A percentile compares a stretch with the other conserved stretches of the same genome.
phyloP scores from a whole-genome alignment of 345 rosid genomes.

The Salix udensis region DNA sequence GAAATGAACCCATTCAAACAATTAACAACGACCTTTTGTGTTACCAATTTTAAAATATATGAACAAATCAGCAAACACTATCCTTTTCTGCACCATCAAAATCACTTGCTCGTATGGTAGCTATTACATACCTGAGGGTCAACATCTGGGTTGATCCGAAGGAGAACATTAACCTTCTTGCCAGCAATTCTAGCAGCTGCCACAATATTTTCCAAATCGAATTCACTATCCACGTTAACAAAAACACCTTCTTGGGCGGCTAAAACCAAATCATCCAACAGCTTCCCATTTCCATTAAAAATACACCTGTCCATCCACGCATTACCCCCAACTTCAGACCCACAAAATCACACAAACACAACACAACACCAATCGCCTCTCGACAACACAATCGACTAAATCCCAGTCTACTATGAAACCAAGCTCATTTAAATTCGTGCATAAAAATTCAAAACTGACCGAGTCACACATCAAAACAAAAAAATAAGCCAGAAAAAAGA shows the following conservation, averaged over 20 bases:
- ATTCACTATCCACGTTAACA: constrained; percentile 93
- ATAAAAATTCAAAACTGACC: background rate
- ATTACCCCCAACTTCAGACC: constrained; percentile 4
- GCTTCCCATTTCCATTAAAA: constrained; percentile 93
- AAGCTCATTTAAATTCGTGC: background rate
- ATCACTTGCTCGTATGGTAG: background rate
- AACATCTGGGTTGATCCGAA: constrained; percentile 96
- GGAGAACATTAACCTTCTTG: constrained; percentile 82
- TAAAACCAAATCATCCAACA: constrained; percentile 82
- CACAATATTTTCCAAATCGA: constrained; percentile 84
- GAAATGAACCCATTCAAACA: background rate
- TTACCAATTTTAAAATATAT: background rate
- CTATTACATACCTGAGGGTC: constrained; percentile 78
- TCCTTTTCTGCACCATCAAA: background rate
- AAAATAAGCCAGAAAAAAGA: background rate
- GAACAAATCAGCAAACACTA: background rate
- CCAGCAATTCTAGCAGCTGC: constrained; percentile 83
- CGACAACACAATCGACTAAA: background rate
- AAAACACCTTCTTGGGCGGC: constrained; percentile 94
- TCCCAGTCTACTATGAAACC: background rate
- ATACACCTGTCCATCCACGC: constrained; percentile 56
- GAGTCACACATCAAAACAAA: background rate
- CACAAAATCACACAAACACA: background rate
- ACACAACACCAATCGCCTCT: background rate
- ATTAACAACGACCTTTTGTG: background rate